Evolutionary conservation across 805 yeast species (phyloP), one percentile per base, ranked within the genome.

Genomic region (Trichomonascus vanleenenianus): DNA sequence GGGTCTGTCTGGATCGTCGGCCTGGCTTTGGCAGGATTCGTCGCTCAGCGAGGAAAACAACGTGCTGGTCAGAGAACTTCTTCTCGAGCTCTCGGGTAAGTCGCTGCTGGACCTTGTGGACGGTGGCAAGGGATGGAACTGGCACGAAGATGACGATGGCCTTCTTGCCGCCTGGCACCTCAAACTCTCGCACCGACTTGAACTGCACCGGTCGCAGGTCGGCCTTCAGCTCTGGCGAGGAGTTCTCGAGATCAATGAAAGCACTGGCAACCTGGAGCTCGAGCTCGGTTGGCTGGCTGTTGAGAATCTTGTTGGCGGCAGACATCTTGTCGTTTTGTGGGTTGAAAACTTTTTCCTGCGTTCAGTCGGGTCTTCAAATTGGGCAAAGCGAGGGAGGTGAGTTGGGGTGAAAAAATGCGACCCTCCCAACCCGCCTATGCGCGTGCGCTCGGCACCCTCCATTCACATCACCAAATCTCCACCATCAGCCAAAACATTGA

Each of bases 41-140:
- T 80, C 98, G 87, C 81, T 91, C 97, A 70, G 97, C 97, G 71
- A 91, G 83, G 87, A 91, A 87, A 65, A 93, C 91, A 74, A 91
- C 96, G 74, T 93, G 97, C 74, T 95, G 86, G 82, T 91, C 98
- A 72, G 97, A 94, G 89, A 91, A 93, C 80, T 93, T 91, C 94
- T 91, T 91, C 80, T 91, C 98, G 73, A 91, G 85, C 81, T 91
- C 98, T 78, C 97, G 91, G 78, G 96, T 87, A 72, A 91, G 83
- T 77, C 73, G 66, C 56, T 61, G 67, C 81, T 91, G 98, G 67
- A 91, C 95, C 78, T 83, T 87, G 86, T 89, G 96, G 66, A 86
- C 95, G 76, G 84, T 85, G 83, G 87, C 95, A 91, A 87, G 87
- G 61, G 83, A 82, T 75, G 97, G 97, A 63, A 85, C 95, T 73